Evolutionary conservation across 108 stramenopile species (phyloP).

Genomic region (Aurantiochytrium sp.): DNA sequence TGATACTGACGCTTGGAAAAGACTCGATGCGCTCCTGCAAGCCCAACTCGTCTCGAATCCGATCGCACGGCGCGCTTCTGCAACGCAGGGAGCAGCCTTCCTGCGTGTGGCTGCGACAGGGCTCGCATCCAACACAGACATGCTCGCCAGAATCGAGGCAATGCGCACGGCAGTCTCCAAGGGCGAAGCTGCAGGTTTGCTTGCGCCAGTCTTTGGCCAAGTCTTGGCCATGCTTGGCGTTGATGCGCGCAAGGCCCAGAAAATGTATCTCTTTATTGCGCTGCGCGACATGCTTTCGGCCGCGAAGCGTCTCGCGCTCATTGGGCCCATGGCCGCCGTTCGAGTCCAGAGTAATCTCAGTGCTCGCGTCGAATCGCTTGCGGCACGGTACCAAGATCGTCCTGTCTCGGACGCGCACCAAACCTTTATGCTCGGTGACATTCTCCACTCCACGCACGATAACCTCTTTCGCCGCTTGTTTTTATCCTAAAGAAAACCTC

Average conservation of each 20-base stretch:
- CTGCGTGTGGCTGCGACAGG: not conserved
- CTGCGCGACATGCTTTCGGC: constrained; percentile 4
- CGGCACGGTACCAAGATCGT: not conserved
- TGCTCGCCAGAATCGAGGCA: not conserved
- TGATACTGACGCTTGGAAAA: not conserved
- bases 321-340: not conserved
- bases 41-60: not conserved
- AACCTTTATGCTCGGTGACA: not conserved
- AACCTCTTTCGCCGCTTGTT: not conserved
- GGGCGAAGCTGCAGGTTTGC: not conserved
- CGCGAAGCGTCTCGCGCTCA: not conserved
- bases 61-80: not conserved
- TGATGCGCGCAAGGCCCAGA: not conserved
- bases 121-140: not conserved
- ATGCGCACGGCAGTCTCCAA: not conserved
- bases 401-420: not conserved
- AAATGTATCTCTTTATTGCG: not conserved
- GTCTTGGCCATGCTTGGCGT: not conserved
- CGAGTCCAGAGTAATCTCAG: not conserved
- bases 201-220: not conserved
- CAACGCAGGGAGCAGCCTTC: not conserved
- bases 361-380: not conserved
- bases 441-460: not conserved
- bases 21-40: not conserved
- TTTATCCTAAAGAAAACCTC: not conserved